phyloP scores from a whole-genome alignment of 257 asterid species.

The Solanum chilense region DNA sequence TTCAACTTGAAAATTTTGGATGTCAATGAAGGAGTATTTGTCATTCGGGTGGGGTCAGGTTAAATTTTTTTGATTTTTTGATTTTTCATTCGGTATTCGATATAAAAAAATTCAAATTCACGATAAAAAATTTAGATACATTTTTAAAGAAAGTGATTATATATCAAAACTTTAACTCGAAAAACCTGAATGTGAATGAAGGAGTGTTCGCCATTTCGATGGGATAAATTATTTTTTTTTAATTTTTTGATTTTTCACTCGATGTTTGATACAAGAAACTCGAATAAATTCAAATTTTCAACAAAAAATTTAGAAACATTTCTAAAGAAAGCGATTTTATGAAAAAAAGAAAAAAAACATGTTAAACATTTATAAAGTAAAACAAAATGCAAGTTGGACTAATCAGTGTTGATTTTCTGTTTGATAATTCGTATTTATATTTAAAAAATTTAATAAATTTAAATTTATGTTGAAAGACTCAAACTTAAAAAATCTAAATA shows the following conservation, averaged over 20 bases:
- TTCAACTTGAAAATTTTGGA: not conserved
- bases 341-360: not conserved
- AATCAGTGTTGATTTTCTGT: not conserved
- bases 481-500: too few species aligned
- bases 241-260: too few species aligned
- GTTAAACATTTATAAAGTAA: not conserved
- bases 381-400: not conserved
- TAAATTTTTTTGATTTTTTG: not conserved
- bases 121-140: rapidly evolving
- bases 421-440: too few species aligned
- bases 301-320: too few species aligned
- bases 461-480: too few species aligned
- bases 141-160: not conserved
- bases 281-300: too few species aligned
- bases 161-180: not conserved
- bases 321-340: too few species aligned
- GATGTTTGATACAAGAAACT: too few species aligned
- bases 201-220: not conserved
- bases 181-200: not conserved
- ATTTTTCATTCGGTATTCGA: too few species aligned
- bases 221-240: not conserved
- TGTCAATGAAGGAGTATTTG: not conserved
- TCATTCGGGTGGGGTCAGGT: not conserved
- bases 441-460: too few species aligned
- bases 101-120: not conserved